Evolutionary conservation across 2,329 filamentous ascomycete species (phyloP).

Genomic region (Fusarium concolor): DNA sequence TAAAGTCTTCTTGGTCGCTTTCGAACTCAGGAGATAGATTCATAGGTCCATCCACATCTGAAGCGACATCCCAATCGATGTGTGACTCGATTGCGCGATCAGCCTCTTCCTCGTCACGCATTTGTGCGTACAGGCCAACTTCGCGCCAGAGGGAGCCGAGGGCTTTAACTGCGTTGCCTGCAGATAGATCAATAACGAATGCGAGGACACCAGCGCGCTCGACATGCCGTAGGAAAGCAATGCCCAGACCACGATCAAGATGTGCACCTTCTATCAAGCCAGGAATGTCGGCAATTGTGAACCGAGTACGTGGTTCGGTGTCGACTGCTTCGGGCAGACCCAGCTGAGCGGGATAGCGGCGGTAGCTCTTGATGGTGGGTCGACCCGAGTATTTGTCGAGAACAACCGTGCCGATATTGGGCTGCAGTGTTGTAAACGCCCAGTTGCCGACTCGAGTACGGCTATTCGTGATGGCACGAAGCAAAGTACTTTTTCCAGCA

Average conservation of each 20-base stretch:
- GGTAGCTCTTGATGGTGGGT: slow-evolving; percentile 62
- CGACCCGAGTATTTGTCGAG: slow-evolving; percentile 87
- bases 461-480: slow-evolving; percentile 88
- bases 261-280: slow-evolving; percentile 93
- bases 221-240: slow-evolving; percentile 92
- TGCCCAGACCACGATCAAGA: slow-evolving; percentile 88
- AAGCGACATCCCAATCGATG: slow-evolving; percentile 70
- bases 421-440: slow-evolving; percentile 96
- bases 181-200: slow-evolving; percentile 89
- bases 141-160: slow-evolving; percentile 90
- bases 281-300: slow-evolving; percentile 96
- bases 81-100: slow-evolving; percentile 68
- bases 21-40: slow-evolving; percentile 41
- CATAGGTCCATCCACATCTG: slow-evolving; percentile 51
- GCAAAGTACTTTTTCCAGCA: slow-evolving; percentile 92
- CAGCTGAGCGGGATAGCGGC: slow-evolving; percentile 51
- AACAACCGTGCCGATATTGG: slow-evolving; percentile 95
- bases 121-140: slow-evolving; percentile 86
- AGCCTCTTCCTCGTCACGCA: slow-evolving; percentile 78
- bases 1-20: slow-evolving; percentile 12
- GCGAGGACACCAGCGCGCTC: slow-evolving; percentile 93
- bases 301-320: slow-evolving; percentile 75
- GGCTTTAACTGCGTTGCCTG: slow-evolving; percentile 81
- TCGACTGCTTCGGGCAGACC: slow-evolving; percentile 57
- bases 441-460: slow-evolving; percentile 91